phyloP scores from a whole-genome alignment of 2,329 filamentous ascomycete genomes.

The Fusarium haematococcum region DNA sequence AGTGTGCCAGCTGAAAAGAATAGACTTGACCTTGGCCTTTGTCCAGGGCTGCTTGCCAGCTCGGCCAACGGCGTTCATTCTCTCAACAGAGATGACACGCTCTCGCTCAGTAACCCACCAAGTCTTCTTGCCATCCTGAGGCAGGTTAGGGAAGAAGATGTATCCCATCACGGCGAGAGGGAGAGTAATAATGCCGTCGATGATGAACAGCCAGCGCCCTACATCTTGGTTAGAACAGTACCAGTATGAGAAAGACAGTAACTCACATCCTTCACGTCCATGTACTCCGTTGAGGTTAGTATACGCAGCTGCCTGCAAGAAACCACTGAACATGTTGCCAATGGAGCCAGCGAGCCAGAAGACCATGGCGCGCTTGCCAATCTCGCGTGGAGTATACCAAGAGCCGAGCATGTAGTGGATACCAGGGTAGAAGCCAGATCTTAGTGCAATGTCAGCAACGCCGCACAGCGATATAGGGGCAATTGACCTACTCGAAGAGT shows the following conservation, averaged over 20 bases:
- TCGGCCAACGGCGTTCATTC: conserved; percentile 27
- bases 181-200: conserved; percentile 32
- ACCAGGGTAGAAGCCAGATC: conserved; percentile 30
- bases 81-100: conserved; percentile 14
- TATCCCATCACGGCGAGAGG: conserved; percentile 25
- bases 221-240: background rate
- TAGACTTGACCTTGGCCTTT: conserved; percentile 15
- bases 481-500: conserved; percentile 28
- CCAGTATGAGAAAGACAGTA: background rate
- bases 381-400: conserved; percentile 38
- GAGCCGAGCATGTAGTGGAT: conserved; percentile 40
- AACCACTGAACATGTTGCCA: conserved; percentile 30
- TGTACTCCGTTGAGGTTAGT: conserved; percentile 25
- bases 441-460: background rate
- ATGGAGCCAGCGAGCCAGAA: conserved; percentile 35
- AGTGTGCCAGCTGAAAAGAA: conserved; percentile 28
- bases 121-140: conserved; percentile 28
- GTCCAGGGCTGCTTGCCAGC: conserved; percentile 33
- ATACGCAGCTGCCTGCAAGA: conserved; percentile 29
- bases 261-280: conserved; percentile 29
- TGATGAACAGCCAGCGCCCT: conserved; percentile 36
- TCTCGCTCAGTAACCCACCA: conserved; percentile 33
- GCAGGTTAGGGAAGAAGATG: conserved; percentile 32
- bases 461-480: background rate
- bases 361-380: conserved; percentile 33